Base-by-base conservation (phyloP, 495 filamentous ascomycete genomes). In the Penicillium manginii region DNA sequence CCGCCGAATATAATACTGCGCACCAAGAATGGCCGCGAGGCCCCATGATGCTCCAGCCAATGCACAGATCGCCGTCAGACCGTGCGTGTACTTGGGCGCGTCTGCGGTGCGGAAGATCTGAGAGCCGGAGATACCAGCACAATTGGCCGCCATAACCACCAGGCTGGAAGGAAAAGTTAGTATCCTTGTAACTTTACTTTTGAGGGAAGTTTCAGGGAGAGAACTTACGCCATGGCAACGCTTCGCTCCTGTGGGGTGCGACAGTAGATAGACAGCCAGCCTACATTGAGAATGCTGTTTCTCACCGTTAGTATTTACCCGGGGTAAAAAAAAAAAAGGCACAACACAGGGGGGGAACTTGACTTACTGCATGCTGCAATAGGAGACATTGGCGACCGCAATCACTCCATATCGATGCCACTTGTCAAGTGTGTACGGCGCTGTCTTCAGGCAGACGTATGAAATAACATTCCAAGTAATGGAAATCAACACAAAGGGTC, bases 141-240 rank as follows among this genome's bases (percentile, higher is more conserved):
- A 69, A 55, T 83, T 83, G 11, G 83, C 84, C 10, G 78, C 74
- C 80, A 84, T 84, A 40, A 86, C 75, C 42, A 84, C 72, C 48
- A 83, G 69, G 12, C 75, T 80, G 22, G 23, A 31, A 22, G 33
- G 26, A 46, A 43, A 51, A 33, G 45, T 67, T 29, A 72, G 61
- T 50, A 50, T 42, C 4, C 26, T 29, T 29, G 0, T 29, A 7
- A 29, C 26, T 29, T 29, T 29, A 26, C 26, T 29, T 29, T 29
- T 8, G 26, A 26, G 3, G 26, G n/a, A n/a, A n/a, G n/a, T n/a
- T 29, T 29, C 26, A 8, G 6, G 26, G 26, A 29, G 26, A 29
- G 5, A 29, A 29, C 26, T 60, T 71, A 83, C 77, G 81, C 78
- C 78, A 83, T 83, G 45, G 78, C 74, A 6, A 83, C 63, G 22